These are phyloP conservation scores for Malbranchea cinnamomea DNA, from an alignment of 2,329 filamentous ascomycete genomes.

Conservation along the genomic window DNA sequence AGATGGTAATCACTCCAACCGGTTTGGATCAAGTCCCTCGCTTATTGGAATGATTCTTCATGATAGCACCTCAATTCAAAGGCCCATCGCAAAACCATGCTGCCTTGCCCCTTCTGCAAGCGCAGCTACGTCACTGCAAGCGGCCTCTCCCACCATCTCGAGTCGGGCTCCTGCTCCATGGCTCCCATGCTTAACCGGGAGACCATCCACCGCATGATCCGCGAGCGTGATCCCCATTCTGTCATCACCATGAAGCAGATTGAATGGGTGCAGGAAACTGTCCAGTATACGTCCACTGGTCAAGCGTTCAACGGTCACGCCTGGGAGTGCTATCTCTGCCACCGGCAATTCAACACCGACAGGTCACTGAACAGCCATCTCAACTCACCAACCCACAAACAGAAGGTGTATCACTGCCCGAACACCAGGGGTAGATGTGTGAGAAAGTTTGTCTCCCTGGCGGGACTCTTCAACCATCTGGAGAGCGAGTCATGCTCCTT, in stretches of 20 bases:
- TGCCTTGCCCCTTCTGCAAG: conserved; percentile 43
- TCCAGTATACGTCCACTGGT: conserved; percentile 23
- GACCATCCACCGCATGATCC: conserved; percentile 32
- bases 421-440: conserved; percentile 19
- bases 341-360: conserved; percentile 25
- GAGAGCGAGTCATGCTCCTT: conserved; percentile 31
- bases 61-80: conserved; percentile 41
- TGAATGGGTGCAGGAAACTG: conserved; percentile 26
- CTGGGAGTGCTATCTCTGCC: conserved; percentile 43
- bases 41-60: conserved; percentile 1
- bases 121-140: conserved; percentile 33
- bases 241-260: conserved; percentile 38
- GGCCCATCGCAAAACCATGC: conserved; percentile 30
- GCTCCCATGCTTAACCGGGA: conserved; percentile 35
- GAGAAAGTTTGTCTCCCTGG: conserved; percentile 25
- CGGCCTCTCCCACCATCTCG: conserved; percentile 42
- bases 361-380: conserved; percentile 37
- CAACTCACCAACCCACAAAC: conserved; percentile 37
- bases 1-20: conserved; percentile 12
- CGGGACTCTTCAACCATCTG: conserved; percentile 30
- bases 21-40: not conserved
- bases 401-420: conserved; percentile 32
- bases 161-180: conserved; percentile 36
- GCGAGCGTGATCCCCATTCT: conserved; percentile 32
- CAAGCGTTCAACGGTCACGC: conserved; percentile 30